Conservation (phyloP, 176 grass and related monocot species). For the Carex pumila region DNA sequence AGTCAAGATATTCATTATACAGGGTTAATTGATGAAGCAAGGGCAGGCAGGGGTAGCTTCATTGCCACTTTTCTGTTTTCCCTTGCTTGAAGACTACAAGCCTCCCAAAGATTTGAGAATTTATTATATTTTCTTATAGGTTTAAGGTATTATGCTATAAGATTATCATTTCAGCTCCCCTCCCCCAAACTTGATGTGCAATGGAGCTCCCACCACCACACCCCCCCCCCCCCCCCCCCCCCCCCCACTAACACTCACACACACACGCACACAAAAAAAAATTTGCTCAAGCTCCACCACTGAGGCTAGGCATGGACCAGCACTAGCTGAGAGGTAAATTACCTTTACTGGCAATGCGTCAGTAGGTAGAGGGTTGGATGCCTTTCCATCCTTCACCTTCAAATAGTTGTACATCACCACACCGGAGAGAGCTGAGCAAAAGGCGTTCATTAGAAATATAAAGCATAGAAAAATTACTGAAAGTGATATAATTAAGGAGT, state of each 20-base stretch:
- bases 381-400: conserved; percentile 90
- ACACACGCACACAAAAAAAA: too few species aligned
- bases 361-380: conserved; percentile 45
- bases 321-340: conserved; percentile 40
- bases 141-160: too few species aligned
- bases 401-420: conserved; percentile 99
- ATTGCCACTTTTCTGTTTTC: too few species aligned
- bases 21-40: not conserved
- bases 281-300: too few species aligned
- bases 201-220: too few species aligned
- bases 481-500: not conserved
- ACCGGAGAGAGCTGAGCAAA: conserved; percentile 68
- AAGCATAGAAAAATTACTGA: not conserved
- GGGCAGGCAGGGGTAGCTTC: not conserved
- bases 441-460: conserved; percentile 14
- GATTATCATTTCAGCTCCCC: too few species aligned
- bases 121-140: too few species aligned
- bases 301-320: not conserved
- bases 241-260: too few species aligned
- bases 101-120: too few species aligned
- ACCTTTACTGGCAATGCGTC: conserved; percentile 56
- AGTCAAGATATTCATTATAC: not conserved
- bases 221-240: too few species aligned
- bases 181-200: too few species aligned
- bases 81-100: too few species aligned